These are phyloP conservation scores for Berberis thunbergii DNA, from an alignment of 164 flowering plant species.

Conservation along the genomic window DNA sequence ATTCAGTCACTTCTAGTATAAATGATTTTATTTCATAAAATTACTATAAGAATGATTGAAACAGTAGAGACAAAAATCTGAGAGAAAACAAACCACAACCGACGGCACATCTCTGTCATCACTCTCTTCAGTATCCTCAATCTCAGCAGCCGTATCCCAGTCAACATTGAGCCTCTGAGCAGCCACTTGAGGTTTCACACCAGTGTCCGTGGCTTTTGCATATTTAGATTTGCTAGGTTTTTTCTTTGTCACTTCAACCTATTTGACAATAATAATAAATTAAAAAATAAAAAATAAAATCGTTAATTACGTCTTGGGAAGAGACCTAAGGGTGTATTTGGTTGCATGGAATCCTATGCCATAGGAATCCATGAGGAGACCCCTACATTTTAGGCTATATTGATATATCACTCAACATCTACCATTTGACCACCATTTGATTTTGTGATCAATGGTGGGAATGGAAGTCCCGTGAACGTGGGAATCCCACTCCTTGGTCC, in stretches of 20 bases:
- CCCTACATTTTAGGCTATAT: no score
- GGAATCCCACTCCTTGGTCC: no score
- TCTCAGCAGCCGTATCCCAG: slow-evolving; percentile 94
- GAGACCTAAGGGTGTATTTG: no score
- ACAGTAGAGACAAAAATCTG: not conserved
- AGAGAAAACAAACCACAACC: slow-evolving; percentile 53
- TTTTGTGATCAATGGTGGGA: no score
- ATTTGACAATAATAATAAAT: slow-evolving; percentile 4
- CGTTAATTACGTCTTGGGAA: not conserved
- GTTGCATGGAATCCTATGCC: no score
- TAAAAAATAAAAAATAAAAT: not conserved
- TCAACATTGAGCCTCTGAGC: slow-evolving; percentile 80
- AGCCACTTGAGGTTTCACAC: slow-evolving; percentile 70
- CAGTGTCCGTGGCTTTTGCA: slow-evolving; percentile 87
- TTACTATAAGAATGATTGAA: not conserved
- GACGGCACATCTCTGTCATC: slow-evolving; percentile 67
- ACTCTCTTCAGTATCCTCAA: slow-evolving; percentile 38
- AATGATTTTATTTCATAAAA: not conserved
- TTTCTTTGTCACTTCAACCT: slow-evolving; percentile 61
- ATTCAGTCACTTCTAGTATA: not conserved
- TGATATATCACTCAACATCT: no score
- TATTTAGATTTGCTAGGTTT: slow-evolving; percentile 58
- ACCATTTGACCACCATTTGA: no score
- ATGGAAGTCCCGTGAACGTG: no score
- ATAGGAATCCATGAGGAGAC: no score